These are phyloP conservation scores for Scedosporium apiospermum DNA, from an alignment of 2,329 filamentous ascomycete genomes.

Conservation along the genomic window DNA sequence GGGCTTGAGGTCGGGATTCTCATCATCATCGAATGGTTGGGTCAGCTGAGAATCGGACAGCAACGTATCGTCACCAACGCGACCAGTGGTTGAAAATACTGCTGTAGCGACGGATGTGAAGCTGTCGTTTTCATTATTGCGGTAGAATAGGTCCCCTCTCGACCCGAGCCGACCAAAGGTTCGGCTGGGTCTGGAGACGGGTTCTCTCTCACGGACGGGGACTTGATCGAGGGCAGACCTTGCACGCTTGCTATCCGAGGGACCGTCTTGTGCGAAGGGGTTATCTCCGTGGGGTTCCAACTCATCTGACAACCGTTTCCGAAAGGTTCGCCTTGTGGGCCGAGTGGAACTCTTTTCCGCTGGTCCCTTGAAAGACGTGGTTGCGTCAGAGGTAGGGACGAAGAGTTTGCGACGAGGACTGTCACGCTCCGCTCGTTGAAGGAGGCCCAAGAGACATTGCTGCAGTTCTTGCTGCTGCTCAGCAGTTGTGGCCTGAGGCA, in stretches of 20 bases:
- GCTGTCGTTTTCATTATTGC: background rate
- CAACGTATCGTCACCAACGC: background rate
- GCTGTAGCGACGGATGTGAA: background rate
- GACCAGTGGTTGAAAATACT: background rate
- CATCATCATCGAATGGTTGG: background rate
- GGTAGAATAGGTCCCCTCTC: background rate
- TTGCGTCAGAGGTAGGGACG: background rate
- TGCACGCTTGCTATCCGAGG: background rate
- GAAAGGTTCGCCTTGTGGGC: background rate
- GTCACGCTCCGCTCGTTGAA: background rate
- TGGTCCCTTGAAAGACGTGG: background rate
- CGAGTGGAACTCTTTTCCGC: background rate
- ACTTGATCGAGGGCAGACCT: slow-evolving; percentile 1
- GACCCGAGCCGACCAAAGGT: background rate
- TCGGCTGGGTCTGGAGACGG: background rate
- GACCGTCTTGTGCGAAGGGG: background rate
- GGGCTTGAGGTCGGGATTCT: background rate
- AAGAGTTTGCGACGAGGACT: too few species aligned
- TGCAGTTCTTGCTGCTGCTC: slow-evolving; percentile 17
- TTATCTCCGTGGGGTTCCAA: too few species aligned
- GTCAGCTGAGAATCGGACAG: background rate
- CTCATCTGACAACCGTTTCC: background rate
- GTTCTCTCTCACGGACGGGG: background rate
- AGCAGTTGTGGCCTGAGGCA: slow-evolving; percentile 13
- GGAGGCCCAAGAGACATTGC: slow-evolving; percentile 13